Evolutionary conservation across 805 yeast genomes (phyloP), one percentile per base, ranked within the genome.

Genomic region (Lachancea lanzarotensis): DNA sequence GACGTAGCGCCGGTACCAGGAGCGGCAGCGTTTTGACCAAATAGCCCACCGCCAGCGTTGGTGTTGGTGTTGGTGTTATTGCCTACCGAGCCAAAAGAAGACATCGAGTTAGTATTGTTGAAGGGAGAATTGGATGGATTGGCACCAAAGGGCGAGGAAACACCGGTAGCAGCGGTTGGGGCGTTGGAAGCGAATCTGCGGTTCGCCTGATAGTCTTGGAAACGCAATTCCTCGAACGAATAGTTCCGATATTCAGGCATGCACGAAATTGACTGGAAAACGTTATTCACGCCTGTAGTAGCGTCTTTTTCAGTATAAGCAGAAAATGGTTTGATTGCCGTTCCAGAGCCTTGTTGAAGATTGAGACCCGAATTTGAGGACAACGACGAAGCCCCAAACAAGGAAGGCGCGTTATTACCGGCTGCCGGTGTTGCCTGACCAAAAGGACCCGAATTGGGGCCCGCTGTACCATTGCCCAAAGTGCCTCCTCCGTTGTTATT

Each of bases 161-260:
- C 63, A 50, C 56, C 50, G 43, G 67, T 70, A 33, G 62, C 51
- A 37, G 66, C 54, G 32, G 49, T 35, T 29, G 50, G 46, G 39
- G 52, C 48, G 50, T 48, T 22, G 41, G 38, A 9, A 50, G 43
- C 45, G 41, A 52, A 56, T 39, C 51, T 62, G 22, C 71, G 65
- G 49, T 69, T 78, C 13, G 86, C 90, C 54, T 79, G 78, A 62
- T 93, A 93, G 67, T 93, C 99, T 63, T 84, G 91, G 54, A 76
- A 70, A 60, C 99, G 77, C 64, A 93, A 75, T 62, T 93, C 98
- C 63, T 89, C 97, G 57, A 81, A 76, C 0, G 96, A 85, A 55
- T 65, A 85, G 54, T 81, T 80, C 54, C 75, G 75, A 61, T 91
- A 93, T 63, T 88, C 95, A 4, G 95, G 95, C 97, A 93, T 90